A percentile compares a stretch with the other conserved stretches of the same genome.
Evolutionary conservation across 495 filamentous ascomycete genomes (phyloP).

Genomic region (Aspergillus hancockii): DNA sequence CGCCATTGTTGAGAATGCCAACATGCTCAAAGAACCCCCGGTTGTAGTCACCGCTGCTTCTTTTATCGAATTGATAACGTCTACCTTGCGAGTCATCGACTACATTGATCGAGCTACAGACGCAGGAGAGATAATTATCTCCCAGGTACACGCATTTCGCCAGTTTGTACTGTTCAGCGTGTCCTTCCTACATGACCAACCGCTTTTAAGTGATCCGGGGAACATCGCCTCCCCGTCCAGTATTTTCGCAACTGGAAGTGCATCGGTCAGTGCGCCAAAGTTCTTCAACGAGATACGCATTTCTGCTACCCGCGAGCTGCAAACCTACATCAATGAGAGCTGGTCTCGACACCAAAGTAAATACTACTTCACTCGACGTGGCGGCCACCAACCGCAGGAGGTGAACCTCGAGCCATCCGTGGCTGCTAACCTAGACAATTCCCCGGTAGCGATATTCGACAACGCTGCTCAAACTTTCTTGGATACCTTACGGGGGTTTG

Average conservation of each 20-base stretch:
- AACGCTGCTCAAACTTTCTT: conserved; percentile 24
- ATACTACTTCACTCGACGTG: conserved; percentile 45
- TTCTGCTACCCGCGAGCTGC: conserved; percentile 37
- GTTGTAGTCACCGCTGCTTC: conserved; percentile 40
- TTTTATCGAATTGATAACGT: conserved; percentile 49
- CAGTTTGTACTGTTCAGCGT: conserved; percentile 34
- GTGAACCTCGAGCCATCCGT: conserved; percentile 28
- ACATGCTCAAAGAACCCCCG: conserved; percentile 39
- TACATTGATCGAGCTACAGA: conserved; percentile 48
- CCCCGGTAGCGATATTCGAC: conserved; percentile 22
- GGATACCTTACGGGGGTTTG: conserved; percentile 20
- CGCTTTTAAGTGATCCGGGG: neutral
- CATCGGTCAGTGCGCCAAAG: conserved; percentile 12
- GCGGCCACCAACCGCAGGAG: conserved; percentile 37
- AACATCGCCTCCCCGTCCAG: neutral
- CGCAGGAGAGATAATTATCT: conserved; percentile 19
- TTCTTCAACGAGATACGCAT: conserved; percentile 28
- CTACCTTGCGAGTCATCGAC: conserved; percentile 50
- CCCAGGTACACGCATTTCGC: conserved; percentile 34
- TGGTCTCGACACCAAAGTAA: conserved; percentile 40
- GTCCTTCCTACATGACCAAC: conserved; percentile 19
- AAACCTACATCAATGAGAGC: conserved; percentile 36
- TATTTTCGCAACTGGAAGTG: neutral
- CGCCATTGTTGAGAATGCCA: conserved; percentile 28
- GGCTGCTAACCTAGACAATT: conserved; percentile 22